phyloP scores from a whole-genome alignment of 495 filamentous ascomycete species.

The Poronia punctata region DNA sequence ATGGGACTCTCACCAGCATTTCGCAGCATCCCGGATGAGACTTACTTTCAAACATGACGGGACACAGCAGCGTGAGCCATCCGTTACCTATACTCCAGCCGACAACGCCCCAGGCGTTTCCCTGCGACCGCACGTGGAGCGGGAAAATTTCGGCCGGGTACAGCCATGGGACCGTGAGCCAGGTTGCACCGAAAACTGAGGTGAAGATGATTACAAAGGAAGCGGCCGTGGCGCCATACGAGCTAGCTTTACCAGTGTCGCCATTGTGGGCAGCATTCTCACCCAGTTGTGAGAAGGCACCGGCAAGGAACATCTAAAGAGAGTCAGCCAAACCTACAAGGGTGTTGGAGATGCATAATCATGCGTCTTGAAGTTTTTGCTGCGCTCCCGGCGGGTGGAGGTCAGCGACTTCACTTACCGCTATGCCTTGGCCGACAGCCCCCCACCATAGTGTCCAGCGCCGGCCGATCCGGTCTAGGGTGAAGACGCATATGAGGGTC shows the following conservation, averaged over 20 bases:
- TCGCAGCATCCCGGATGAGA: not conserved
- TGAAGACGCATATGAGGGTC: slow-evolving; percentile 58
- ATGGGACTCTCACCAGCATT: not conserved
- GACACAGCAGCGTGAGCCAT: slow-evolving; percentile 56
- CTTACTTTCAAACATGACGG: slow-evolving; percentile 50
- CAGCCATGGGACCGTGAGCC: slow-evolving; percentile 65
- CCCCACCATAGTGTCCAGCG: slow-evolving; percentile 66
- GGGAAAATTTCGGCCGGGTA: slow-evolving; percentile 71
- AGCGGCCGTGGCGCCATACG: slow-evolving; percentile 55
- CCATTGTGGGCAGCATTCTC: slow-evolving; percentile 29
- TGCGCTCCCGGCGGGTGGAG: slow-evolving; percentile 36
- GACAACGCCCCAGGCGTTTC: slow-evolving; percentile 69
- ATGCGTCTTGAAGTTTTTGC: no score
- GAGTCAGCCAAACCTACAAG: not conserved
- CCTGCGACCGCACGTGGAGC: slow-evolving; percentile 57
- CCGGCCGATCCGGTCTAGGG: slow-evolving; percentile 60
- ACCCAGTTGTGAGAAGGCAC: slow-evolving; percentile 33
- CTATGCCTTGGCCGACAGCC: slow-evolving; percentile 53
- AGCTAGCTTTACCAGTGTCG: slow-evolving; percentile 32
- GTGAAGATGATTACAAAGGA: slow-evolving; percentile 68
- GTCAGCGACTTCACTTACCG: slow-evolving; percentile 25
- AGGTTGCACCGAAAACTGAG: slow-evolving; percentile 62
- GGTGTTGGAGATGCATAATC: no score
- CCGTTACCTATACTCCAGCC: slow-evolving; percentile 70
- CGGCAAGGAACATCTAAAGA: slow-evolving; percentile 38